Evolutionary conservation across 139 green algal species (phyloP), one percentile per base, ranked within the genome.

Genomic region (Chlamydomonas eustigma): DNA sequence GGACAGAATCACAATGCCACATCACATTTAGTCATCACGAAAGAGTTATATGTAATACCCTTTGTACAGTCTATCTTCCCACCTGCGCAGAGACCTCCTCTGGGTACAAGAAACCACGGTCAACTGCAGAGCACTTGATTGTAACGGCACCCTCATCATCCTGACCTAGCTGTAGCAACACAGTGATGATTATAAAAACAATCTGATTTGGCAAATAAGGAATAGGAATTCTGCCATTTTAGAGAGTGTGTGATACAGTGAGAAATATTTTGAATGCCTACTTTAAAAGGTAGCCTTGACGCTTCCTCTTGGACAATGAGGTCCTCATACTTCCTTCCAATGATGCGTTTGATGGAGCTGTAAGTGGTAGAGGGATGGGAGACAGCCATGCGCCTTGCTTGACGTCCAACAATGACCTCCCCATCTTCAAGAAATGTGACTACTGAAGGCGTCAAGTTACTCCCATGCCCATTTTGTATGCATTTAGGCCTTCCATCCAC

Each of bases 321-420:
- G 66, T 92, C 86, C 24, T 82, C 39, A 2, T 71, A 78, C 0
- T 50, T 8, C 1, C 85, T 52, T 0, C 92, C 92, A 6, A 97
- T 93, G n/a, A 97, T 76, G 0, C 93, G 80, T 74, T 97, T 97
- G 0, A 95, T 89, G n/a, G 89, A 95, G 73, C 91, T 91, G 51
- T 93, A 96, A 2, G 93, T 97, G 76, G 82, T 87, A 0, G 30
- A 25, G 31, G 91, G 84, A 64, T 86, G 67, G 0, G 78, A 38
- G 0, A 83, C 82, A 35, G 82, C 78, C 73, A 87, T 78, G 58
- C 80, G 73, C 50, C 85, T 84, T 5, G 92, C 92, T 69, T 44
- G 33, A 0, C 74, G 70, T 6, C 92, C 93, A 2, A 97, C 84
- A 6, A 91, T 28, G 4, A 91, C 76, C 18, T 81, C 52, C 2